Conservation (phyloP, 139 green algal species). For the Trebouxia sp. region DNA sequence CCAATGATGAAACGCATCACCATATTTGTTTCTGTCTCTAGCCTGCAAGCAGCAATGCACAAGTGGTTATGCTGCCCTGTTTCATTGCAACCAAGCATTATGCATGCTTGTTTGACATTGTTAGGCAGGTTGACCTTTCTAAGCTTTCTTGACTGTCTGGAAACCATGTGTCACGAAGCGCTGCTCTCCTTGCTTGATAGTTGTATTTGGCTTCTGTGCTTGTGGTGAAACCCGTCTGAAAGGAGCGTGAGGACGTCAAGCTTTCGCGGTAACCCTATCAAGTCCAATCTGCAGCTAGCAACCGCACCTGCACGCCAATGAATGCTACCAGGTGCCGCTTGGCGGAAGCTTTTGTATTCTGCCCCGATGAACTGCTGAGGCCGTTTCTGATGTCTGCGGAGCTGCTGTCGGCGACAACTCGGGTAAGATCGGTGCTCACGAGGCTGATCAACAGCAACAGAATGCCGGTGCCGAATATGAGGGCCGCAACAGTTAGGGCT, state of each 20-base stretch:
- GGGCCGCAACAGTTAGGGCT: background rate
- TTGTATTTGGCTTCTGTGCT: constrained; percentile 9
- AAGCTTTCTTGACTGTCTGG: constrained; percentile 32
- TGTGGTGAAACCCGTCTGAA: constrained; percentile 54
- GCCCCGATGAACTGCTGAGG: background rate
- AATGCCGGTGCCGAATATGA: background rate
- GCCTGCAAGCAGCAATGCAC: constrained; percentile 3
- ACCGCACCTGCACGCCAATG: background rate
- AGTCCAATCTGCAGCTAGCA: too few species aligned
- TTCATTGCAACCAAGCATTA: background rate
- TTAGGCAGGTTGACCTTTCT: too few species aligned
- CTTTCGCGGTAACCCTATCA: too few species aligned
- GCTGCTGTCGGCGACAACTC: background rate
- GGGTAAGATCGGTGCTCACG: background rate
- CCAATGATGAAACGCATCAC: constrained; percentile 69
- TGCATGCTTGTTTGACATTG: too few species aligned
- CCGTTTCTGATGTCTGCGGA: background rate
- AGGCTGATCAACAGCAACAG: background rate
- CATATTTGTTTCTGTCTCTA: constrained; percentile 49
- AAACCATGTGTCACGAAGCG: constrained; percentile 63
- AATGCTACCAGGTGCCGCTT: background rate
- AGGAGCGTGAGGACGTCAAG: too few species aligned
- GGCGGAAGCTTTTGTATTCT: too few species aligned
- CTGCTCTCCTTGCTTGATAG: constrained; percentile 37
- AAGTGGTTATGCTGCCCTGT: background rate